Percentiles rank a stretch among this genome's conserved stretches.
Conservation (phyloP, 805 yeast species). For the Sungouiella thailandica region DNA sequence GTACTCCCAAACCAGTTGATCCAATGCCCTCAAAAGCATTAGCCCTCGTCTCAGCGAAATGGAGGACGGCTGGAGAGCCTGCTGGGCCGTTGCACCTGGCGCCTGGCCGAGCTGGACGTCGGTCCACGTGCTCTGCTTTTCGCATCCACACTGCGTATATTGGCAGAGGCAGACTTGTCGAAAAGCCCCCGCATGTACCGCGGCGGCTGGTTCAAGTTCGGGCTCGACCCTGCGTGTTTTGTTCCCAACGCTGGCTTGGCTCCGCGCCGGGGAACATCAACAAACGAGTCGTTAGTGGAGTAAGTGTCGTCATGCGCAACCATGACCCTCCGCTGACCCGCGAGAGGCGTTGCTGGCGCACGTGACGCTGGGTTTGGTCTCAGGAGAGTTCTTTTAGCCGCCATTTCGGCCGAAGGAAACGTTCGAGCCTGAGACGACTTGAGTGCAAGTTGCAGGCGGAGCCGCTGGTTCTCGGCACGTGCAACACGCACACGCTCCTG, state of each 20-base stretch:
- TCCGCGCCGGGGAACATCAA: constrained; percentile 19
- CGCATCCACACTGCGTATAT: constrained; percentile 3
- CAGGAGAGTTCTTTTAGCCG: not conserved
- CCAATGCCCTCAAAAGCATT: too few relatives aligned
- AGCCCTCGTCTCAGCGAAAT: not conserved
- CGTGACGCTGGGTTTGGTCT: too few relatives aligned
- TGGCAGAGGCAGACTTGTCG: constrained; percentile 14
- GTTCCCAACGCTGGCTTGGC: constrained; percentile 17
- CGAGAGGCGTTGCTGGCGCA: not conserved
- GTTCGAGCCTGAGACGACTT: constrained; percentile 1
- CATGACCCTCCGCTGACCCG: constrained; percentile 1
- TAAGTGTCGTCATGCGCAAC: constrained; percentile 23
- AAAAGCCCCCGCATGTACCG: constrained; percentile 38
- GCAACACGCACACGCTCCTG: constrained; percentile 16
- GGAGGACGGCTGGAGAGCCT: not conserved
- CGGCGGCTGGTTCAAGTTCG: constrained; percentile 42
- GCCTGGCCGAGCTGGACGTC: not conserved
- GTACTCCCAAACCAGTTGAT: too few relatives aligned
- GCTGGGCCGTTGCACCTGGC: not conserved
- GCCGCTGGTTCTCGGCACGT: constrained; percentile 16
- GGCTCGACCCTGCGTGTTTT: constrained; percentile 13
- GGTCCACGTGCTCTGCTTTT: not conserved
- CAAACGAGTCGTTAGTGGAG: constrained; percentile 24
- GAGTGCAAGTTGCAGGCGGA: not conserved
- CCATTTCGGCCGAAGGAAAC: too few relatives aligned